These are phyloP conservation scores for Penicillium canescens DNA, from an alignment of 495 filamentous ascomycete genomes.

Conservation along the genomic window DNA sequence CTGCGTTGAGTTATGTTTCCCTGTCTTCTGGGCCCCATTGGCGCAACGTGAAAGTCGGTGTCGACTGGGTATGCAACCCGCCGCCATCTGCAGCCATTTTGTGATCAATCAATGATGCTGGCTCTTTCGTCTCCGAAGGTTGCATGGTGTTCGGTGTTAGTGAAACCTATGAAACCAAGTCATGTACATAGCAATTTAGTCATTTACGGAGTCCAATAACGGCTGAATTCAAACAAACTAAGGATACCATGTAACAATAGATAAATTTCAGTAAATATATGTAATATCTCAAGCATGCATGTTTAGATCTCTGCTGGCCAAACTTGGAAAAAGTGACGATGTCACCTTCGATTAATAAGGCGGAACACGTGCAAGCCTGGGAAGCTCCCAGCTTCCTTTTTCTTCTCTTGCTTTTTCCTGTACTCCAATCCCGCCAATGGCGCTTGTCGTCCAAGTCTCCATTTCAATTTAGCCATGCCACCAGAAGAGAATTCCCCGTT, in stretches of 20 bases:
- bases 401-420: constrained; percentile 5
- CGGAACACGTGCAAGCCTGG: constrained; percentile 4
- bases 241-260: no score
- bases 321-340: background rate
- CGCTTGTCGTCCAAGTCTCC: constrained; percentile 12
- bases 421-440: constrained; percentile 19
- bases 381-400: constrained; percentile 2
- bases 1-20: background rate
- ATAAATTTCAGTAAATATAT: no score
- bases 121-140: constrained; percentile 1
- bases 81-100: constrained; percentile 4
- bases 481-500: constrained; percentile 50
- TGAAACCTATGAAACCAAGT: constrained; percentile 2
- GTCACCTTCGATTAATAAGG: constrained; percentile 10
- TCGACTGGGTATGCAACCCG: background rate
- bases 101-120: background rate
- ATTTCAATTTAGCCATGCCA: constrained; percentile 29
- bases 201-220: background rate
- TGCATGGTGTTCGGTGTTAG: constrained; percentile 10
- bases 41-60: constrained; percentile 9
- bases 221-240: background rate
- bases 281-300: no score
- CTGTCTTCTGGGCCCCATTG: constrained; percentile 1
- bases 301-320: no score
- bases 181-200: constrained; percentile 6